These are phyloP conservation scores for Spinellus fusiger DNA, from an alignment of 192 early-diverging fungal genomes.

Conservation along the genomic window DNA sequence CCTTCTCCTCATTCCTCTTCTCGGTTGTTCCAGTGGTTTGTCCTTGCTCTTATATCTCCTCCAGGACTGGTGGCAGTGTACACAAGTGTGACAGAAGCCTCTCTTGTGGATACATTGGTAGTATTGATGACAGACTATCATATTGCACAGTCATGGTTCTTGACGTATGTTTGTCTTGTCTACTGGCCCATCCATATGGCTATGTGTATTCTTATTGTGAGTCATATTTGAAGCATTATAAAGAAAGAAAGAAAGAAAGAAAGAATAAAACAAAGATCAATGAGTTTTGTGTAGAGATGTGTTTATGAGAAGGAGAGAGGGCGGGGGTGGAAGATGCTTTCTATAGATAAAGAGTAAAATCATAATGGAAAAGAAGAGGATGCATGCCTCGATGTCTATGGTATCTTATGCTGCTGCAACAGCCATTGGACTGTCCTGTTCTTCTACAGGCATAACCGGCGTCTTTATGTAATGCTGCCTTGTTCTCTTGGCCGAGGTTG, in stretches of 20 bases:
- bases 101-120: conserved; percentile 40
- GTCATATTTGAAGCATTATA: background rate
- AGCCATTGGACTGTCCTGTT: too few relatives aligned
- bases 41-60: conserved; percentile 49
- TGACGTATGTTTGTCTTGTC: conserved; percentile 58
- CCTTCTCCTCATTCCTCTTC: conserved; percentile 17
- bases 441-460: too few relatives aligned
- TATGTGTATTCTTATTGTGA: conserved; percentile 25
- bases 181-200: conserved; percentile 66
- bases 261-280: background rate
- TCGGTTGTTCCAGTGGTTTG: conserved; percentile 37
- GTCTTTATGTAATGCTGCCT: too few relatives aligned
- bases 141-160: conserved; percentile 53
- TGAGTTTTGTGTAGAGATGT: background rate
- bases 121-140: conserved; percentile 57
- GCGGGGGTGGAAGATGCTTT: too few relatives aligned
- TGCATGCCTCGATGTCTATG: too few relatives aligned
- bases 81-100: conserved; percentile 26
- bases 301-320: background rate
- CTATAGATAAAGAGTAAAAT: too few relatives aligned
- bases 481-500: too few relatives aligned
- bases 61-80: conserved; percentile 43
- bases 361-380: too few relatives aligned
- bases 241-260: background rate
- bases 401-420: too few relatives aligned